Conservation (phyloP, 495 filamentous ascomycete genomes). For the Sabuloglossum arenarium region DNA sequence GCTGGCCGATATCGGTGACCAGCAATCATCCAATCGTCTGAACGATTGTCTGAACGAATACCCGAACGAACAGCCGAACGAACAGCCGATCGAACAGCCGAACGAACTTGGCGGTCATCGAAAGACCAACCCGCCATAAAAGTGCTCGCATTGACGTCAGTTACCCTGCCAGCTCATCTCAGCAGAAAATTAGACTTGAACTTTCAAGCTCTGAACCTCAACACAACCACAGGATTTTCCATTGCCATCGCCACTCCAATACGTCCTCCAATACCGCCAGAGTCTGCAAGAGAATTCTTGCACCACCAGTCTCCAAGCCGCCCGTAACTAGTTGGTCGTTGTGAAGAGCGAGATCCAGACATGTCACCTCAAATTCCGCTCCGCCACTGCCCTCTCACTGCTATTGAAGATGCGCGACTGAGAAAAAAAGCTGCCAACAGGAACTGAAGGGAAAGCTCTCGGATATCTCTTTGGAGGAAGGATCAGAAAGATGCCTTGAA, state of each 20-base stretch:
- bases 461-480: too few species aligned
- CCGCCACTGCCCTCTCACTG: not conserved
- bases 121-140: too few species aligned
- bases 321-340: not conserved
- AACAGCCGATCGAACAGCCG: too few species aligned
- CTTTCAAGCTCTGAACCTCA: not conserved
- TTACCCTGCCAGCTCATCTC: not conserved
- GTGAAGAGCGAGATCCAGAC: not conserved
- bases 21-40: too few species aligned
- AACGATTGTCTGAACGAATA: too few species aligned
- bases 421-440: not conserved
- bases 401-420: not conserved
- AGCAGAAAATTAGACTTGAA: not conserved
- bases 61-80: too few species aligned
- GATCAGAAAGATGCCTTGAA: too few species aligned
- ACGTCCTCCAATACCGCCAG: not conserved
- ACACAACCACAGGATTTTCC: not conserved
- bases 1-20: too few species aligned
- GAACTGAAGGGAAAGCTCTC: not conserved
- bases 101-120: too few species aligned
- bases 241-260: not conserved
- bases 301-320: not conserved
- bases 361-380: constrained; percentile 1
- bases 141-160: not conserved
- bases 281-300: not conserved